Percentiles rank a stretch among this genome's conserved stretches.
Conservation (phyloP, 352 stramenopile genomes). For the Phytophthora constricta region DNA sequence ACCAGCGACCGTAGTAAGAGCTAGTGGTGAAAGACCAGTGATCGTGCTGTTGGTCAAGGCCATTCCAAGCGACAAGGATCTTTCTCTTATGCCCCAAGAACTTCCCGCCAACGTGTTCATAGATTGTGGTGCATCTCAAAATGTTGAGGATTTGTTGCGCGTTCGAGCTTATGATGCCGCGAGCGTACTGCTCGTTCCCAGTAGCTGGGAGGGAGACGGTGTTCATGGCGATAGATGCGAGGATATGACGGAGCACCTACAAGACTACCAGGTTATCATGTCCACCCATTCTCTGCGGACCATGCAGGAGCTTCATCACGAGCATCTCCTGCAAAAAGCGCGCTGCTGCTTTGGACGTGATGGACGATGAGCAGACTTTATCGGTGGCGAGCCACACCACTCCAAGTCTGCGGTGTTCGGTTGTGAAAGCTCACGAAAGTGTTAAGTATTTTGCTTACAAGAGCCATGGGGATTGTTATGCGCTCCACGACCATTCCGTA, state of each 20-base stretch:
- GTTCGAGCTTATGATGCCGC: conserved; percentile 51
- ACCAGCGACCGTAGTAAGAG: neutral
- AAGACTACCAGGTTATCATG: conserved; percentile 77
- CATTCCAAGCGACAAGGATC: conserved; percentile 37
- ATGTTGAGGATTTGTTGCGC: conserved; percentile 59
- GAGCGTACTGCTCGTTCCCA: conserved; percentile 59
- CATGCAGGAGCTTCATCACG: conserved; percentile 42
- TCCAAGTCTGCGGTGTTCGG: conserved; percentile 43
- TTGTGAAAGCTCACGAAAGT: conserved; percentile 61
- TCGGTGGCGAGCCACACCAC: neutral
- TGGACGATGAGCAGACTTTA: neutral
- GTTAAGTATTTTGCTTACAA: conserved; percentile 71
- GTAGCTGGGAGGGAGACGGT: conserved; percentile 47
- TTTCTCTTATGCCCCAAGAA: conserved; percentile 31
- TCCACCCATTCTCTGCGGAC: conserved; percentile 59
- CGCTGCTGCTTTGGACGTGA: neutral
- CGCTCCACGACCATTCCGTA: conserved; percentile 16
- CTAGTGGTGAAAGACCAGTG: conserved; percentile 10
- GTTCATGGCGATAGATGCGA: conserved; percentile 40
- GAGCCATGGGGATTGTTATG: neutral
- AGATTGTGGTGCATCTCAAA: conserved; percentile 51
- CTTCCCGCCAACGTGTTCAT: conserved; percentile 57
- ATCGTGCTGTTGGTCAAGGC: conserved; percentile 55
- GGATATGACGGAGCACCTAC: conserved; percentile 49
- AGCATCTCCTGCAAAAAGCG: conserved; percentile 30